Conservation (phyloP, 169 alveolate species). For the Theileria parva region DNA sequence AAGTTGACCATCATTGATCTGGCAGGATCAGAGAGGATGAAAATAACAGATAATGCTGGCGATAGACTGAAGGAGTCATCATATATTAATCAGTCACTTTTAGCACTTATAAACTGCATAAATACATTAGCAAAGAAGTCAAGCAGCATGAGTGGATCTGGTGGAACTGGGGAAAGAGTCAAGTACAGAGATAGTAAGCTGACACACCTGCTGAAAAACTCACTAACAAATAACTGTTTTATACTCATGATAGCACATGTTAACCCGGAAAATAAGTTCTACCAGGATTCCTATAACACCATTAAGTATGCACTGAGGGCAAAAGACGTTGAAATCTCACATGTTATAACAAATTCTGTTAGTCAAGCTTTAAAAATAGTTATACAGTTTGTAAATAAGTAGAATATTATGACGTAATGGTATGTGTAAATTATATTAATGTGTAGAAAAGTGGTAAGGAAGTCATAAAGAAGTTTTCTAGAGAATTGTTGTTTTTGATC, state of each 20-base stretch:
- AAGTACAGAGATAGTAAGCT: conserved; percentile 95
- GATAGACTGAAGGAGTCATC: conserved; percentile 93
- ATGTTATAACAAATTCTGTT: not conserved
- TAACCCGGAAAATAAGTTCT: conserved; percentile 81
- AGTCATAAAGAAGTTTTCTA: conserved; percentile 1
- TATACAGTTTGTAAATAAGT: not conserved
- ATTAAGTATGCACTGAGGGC: conserved; percentile 92
- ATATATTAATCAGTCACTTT: conserved; percentile 91
- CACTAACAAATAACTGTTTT: conserved; percentile 90
- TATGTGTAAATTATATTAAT: not conserved
- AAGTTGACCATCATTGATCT: conserved; percentile 92
- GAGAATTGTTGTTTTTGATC: conserved; percentile 2
- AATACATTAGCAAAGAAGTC: conserved; percentile 86
- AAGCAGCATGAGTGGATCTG: conserved; percentile 31
- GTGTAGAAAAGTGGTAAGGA: conserved; percentile 16
- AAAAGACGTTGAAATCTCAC: conserved; percentile 79
- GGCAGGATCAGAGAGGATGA: conserved; percentile 96
- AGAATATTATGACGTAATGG: too few relatives aligned
- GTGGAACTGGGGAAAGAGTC: conserved; percentile 78
- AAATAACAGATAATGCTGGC: conserved; percentile 90
- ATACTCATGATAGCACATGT: conserved; percentile 94
- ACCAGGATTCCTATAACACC: conserved; percentile 89
- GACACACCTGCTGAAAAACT: conserved; percentile 92
- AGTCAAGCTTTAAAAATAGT: not conserved
- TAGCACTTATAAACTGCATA: conserved; percentile 96